A percentile compares a stretch with the other conserved stretches of the same genome.
Conservation (phyloP, 2,329 filamentous ascomycete genomes). For the Alternaria postmessia region DNA sequence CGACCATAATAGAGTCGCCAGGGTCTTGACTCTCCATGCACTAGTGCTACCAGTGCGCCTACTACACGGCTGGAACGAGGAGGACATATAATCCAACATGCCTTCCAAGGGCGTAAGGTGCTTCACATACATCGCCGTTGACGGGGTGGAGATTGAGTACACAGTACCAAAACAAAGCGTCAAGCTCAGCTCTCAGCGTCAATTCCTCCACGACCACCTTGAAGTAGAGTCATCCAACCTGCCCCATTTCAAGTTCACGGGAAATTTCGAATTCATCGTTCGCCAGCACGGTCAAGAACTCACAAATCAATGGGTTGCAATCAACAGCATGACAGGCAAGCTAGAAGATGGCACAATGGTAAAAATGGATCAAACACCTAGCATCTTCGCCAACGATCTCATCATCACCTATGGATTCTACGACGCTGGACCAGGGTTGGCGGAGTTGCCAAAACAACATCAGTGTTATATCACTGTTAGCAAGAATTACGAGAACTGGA, state of each 20-base stretch:
- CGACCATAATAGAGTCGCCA: not conserved
- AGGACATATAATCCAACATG: slow-evolving; percentile 27
- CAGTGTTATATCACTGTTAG: slow-evolving; percentile 56
- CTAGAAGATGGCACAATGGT: slow-evolving; percentile 53
- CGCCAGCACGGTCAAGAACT: slow-evolving; percentile 51
- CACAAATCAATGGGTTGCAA: slow-evolving; percentile 55
- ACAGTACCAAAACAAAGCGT: slow-evolving; percentile 53
- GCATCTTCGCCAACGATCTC: slow-evolving; percentile 46
- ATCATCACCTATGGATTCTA: slow-evolving; percentile 60
- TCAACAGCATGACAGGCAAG: slow-evolving; percentile 58
- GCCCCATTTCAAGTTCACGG: slow-evolving; percentile 54
- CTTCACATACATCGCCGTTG: slow-evolving; percentile 47
- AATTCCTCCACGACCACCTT: slow-evolving; percentile 53
- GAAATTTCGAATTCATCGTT: slow-evolving; percentile 56
- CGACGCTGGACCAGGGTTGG: slow-evolving; percentile 56
- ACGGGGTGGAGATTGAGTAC: slow-evolving; percentile 55
- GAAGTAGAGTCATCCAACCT: slow-evolving; percentile 59
- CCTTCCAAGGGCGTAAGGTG: slow-evolving; percentile 47
- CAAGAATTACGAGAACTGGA: slow-evolving; percentile 56
- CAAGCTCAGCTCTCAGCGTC: slow-evolving; percentile 41
- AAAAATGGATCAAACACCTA: slow-evolving; percentile 40
- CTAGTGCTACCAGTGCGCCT: not conserved
- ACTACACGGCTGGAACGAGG: not conserved
- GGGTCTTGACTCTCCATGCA: not conserved
- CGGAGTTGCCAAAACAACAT: slow-evolving; percentile 55